Evolutionary conservation across 1,284 basidiomycete species (phyloP), one percentile per base, ranked within the genome.

Genomic region (Malassezia obtusa): DNA sequence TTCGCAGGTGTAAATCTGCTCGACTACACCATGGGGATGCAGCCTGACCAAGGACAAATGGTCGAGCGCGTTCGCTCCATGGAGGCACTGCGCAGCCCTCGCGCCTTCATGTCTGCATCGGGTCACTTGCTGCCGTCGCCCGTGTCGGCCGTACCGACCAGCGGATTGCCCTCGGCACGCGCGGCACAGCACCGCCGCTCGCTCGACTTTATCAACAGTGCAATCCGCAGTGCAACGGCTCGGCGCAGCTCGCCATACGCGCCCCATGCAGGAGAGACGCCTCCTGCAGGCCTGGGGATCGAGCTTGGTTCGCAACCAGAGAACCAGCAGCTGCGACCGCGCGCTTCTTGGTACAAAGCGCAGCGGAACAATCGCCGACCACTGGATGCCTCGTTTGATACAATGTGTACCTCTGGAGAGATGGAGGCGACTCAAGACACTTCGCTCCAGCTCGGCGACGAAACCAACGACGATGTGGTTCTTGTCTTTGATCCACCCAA

Each of bases 191-290:
- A 72, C 47, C 68, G 68, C 30, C 67, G 68, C 39, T 73, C 71
- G 36, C 65, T 73, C 15, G 70, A 72, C 56, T 72, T 72, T 45
- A 73, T 73, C 61, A 70, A 73, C 47, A 67, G 67, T 43, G 71
- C 71, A 7, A 72, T 73, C 33, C 61, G 66, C 15, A 73, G 70
- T 49, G 71, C 71, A n/a, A 68, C 71, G 2, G 71, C 71, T 57
- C 12, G 67, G 52, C 5, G 59, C 57, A n/a, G 49, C 57, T 46
- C 47, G 15, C 51, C 52, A 24, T 41, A 54, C 17, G 41, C 47
- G 24, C 33, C 33, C 15, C 19, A 14, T n/a, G 28, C 6, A 8
- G 19, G 38, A 9, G 52, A 52, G 9, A 49, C 58, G 2, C 60
- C 60, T 10, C 62, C 67, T 1, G 44, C 63, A 4, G 67, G 69